phyloP scores from a whole-genome alignment of 2,329 filamentous ascomycete genomes.

The Alternaria sp. region DNA sequence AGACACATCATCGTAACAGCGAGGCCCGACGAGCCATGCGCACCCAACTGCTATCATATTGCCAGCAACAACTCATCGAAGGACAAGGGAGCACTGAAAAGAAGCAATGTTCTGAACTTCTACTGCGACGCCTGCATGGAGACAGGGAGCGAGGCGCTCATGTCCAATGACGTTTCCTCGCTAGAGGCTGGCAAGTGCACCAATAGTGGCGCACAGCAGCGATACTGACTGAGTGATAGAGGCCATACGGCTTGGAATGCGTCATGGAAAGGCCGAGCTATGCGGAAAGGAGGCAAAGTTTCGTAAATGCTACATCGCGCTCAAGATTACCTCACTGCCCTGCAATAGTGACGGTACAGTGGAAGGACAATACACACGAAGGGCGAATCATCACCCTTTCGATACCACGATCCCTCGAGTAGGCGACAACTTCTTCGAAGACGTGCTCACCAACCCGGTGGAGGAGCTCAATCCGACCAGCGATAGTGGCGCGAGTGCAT shows the following conservation, averaged over 20 bases:
- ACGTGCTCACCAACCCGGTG: slow-evolving; percentile 1
- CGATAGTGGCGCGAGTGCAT: neutral
- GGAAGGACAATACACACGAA: neutral
- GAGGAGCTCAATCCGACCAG: neutral
- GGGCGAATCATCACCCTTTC: slow-evolving; percentile 11
- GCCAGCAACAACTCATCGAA: neutral
- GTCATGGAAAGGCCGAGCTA: neutral
- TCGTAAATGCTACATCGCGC: slow-evolving; percentile 23
- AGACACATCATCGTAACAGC: slow-evolving; percentile 13
- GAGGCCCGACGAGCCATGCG: slow-evolving; percentile 12
- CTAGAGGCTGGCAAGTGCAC: slow-evolving; percentile 1
- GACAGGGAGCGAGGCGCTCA: neutral
- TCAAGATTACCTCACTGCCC: slow-evolving; percentile 15
- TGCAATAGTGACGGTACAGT: slow-evolving; percentile 13
- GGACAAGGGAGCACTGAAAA: neutral
- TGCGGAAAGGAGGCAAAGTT: slow-evolving; percentile 11
- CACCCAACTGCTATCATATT: slow-evolving; percentile 19
- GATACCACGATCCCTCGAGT: slow-evolving; percentile 19
- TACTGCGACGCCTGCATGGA: slow-evolving; percentile 25
- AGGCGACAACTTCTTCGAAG: slow-evolving; percentile 25
- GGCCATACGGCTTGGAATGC: neutral
- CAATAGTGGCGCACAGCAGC: neutral
- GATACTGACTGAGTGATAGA: neutral
- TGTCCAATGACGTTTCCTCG: neutral
- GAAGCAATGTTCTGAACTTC: neutral